A percentile compares a stretch with the other conserved stretches of the same genome.
Conservation (phyloP, 2,329 filamentous ascomycete species). For the Simplicillium sp. region DNA sequence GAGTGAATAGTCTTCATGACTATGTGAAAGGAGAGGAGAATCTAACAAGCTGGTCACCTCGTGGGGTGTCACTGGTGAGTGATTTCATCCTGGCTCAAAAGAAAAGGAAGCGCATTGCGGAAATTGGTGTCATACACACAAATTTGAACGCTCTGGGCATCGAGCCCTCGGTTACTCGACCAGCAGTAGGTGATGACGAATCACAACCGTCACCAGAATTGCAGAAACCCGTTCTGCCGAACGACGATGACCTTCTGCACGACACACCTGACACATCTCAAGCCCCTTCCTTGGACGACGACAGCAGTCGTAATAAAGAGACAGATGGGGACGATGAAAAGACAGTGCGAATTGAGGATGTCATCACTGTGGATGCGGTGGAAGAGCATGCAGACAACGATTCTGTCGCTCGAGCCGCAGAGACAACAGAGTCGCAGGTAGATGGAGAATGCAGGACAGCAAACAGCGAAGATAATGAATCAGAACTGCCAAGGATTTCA, state of each 20-base stretch:
- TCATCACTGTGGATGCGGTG: conserved; percentile 1
- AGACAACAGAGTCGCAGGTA: too few relatives aligned
- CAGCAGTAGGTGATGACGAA: conserved; percentile 17
- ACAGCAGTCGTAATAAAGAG: conserved; percentile 5
- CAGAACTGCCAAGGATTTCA: conserved; percentile 13
- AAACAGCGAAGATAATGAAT: neutral
- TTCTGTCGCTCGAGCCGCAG: too few relatives aligned
- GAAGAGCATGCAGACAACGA: too few relatives aligned
- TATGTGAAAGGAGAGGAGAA: conserved; percentile 95
- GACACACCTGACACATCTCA: conserved; percentile 46
- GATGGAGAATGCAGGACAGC: too few relatives aligned
- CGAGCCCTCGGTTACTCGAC: conserved; percentile 23
- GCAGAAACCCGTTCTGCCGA: conserved; percentile 32
- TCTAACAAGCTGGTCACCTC: conserved; percentile 74
- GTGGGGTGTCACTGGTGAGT: conserved; percentile 81
- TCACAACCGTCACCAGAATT: conserved; percentile 25
- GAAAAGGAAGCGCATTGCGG: conserved; percentile 62
- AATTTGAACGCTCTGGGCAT: conserved; percentile 51
- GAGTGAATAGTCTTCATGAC: conserved; percentile 88
- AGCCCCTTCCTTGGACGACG: conserved; percentile 22
- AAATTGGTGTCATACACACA: conserved; percentile 68
- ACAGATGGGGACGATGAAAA: conserved; percentile 11
- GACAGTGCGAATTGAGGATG: conserved; percentile 11
- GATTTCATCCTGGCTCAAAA: conserved; percentile 74
- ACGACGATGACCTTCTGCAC: conserved; percentile 47